These are phyloP conservation scores for Vitis rupestris DNA, from an alignment of 164 flowering plant species.

Conservation along the genomic window DNA sequence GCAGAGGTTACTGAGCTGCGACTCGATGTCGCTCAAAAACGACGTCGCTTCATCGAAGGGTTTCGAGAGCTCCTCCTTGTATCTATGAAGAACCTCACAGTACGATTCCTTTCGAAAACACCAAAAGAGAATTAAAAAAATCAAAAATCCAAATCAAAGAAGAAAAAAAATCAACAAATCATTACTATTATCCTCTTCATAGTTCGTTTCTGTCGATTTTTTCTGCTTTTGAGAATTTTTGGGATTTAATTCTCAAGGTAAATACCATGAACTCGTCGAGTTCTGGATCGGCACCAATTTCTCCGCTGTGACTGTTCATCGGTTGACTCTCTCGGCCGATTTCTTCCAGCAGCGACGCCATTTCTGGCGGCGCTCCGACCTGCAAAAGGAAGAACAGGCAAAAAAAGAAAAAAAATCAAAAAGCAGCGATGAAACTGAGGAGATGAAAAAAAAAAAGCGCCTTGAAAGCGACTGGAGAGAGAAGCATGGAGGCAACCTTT, in stretches of 20 bases:
- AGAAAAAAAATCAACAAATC: background rate
- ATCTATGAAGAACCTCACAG: conserved; percentile 39
- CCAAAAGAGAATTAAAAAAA: background rate
- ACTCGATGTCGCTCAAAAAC: conserved; percentile 49
- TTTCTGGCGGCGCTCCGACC: conserved; percentile 62
- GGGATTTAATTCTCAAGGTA: background rate
- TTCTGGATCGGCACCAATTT: conserved; percentile 52
- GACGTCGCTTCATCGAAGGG: conserved; percentile 51
- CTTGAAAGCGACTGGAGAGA: background rate
- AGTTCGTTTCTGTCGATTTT: no score
- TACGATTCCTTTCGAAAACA: conserved; percentile 41
- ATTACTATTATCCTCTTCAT: background rate
- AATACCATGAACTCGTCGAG: conserved; percentile 66
- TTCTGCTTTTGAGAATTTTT: no score
- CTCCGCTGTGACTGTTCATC: background rate
- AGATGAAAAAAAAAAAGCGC: background rate
- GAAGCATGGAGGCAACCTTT: conserved; percentile 31
- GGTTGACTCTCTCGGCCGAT: conserved; percentile 29
- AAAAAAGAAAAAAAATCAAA: background rate
- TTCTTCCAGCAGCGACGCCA: conserved; percentile 45
- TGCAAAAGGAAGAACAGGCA: conserved; percentile 8
- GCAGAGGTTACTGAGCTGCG: conserved; percentile 47
- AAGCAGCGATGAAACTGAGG: background rate
- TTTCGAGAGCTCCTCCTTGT: conserved; percentile 46
- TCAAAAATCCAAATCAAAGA: background rate